A percentile compares a stretch with the other conserved stretches of the same genome.
Conservation (phyloP, 768 basidiomycete species). For the Pholiota microspora region DNA sequence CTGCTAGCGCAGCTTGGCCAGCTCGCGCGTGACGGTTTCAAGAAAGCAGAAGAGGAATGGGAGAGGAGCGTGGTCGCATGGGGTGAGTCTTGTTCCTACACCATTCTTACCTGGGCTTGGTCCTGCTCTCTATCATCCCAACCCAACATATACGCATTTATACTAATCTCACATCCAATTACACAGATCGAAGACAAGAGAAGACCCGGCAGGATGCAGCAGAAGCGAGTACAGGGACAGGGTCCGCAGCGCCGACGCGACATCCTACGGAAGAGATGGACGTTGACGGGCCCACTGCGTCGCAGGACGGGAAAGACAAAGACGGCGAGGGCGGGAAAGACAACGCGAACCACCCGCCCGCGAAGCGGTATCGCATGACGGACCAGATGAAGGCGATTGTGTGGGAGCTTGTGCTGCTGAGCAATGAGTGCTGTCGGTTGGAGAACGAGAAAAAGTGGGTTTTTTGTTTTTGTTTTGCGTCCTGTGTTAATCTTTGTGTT, state of each 20-base stretch:
- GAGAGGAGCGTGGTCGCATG: slow-evolving; percentile 67
- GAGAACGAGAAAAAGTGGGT: slow-evolving; percentile 47
- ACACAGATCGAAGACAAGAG: slow-evolving; percentile 54
- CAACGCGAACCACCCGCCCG: slow-evolving; percentile 57
- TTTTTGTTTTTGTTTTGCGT: neutral
- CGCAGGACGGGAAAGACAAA: slow-evolving; percentile 21
- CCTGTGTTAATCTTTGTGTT: slow-evolving; percentile 1
- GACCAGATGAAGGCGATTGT: slow-evolving; percentile 78
- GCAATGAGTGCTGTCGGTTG: slow-evolving; percentile 76
- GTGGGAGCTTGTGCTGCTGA: slow-evolving; percentile 78
- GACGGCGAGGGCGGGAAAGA: slow-evolving; percentile 22
- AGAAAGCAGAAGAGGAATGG: slow-evolving; percentile 74
- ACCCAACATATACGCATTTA: neutral
- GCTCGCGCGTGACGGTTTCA: slow-evolving; percentile 63
- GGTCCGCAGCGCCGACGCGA: slow-evolving; percentile 38
- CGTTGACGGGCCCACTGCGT: slow-evolving; percentile 23
- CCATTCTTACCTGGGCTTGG: neutral
- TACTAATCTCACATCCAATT: neutral
- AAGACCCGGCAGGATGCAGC: slow-evolving; percentile 39
- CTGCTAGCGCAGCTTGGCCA: slow-evolving; percentile 60
- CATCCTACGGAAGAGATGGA: slow-evolving; percentile 49
- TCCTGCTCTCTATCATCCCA: neutral
- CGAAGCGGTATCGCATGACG: slow-evolving; percentile 75
- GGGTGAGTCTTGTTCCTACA: slow-evolving; percentile 42
- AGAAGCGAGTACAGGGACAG: slow-evolving; percentile 27